Evolutionary conservation across 2,329 filamentous ascomycete genomes (phyloP), one percentile per base, ranked within the genome.

Genomic region (Trichophyton rubrum): DNA sequence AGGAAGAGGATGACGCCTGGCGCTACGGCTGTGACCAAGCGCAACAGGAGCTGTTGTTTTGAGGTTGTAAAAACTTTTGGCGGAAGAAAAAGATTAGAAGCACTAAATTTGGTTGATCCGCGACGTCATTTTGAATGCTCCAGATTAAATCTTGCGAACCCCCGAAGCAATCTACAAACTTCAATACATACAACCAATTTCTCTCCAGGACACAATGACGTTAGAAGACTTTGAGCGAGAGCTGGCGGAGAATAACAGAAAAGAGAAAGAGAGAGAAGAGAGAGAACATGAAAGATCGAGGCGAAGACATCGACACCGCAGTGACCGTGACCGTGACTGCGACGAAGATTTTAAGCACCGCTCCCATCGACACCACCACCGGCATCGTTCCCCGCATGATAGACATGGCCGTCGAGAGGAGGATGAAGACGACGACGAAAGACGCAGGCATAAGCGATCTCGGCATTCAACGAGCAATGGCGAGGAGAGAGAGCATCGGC

Each of bases 171-270:
- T 24, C 13, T 27, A 15, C 45, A 27, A 27, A 15, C 24, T 53
- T 30, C 27, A 55, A 35, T 30, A 20, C 27, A 17, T 55, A 55
- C 27, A 24, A 13, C 47, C 22, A 24, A 51, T 11, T n/a, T 33
- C 53, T 43, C 24, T 20, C n/a, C n/a, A 40, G 3, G n/a, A 15
- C 40, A 64, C 47, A 15, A 85, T 85, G 83, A 79, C 80, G 3
- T 70, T 85, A 62, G 82, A 85, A 66, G 88, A 91, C 61, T 95
- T 95, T 62, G 90, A 95, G 72, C 88, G 86, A 70, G 78, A 85
- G 27, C 79, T 95, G 11, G 87, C 85, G 1, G 81, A 85, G 51
- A 63, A 64, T 60, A 73, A 64, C 65, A 71, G 67, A 71, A 68
- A 71, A 61, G 68, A 68, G 59, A 74, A 64, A 66, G 72, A 66